phyloP scores from a whole-genome alignment of 2,329 filamentous ascomycete genomes.

The Scedosporium dehoogii region DNA sequence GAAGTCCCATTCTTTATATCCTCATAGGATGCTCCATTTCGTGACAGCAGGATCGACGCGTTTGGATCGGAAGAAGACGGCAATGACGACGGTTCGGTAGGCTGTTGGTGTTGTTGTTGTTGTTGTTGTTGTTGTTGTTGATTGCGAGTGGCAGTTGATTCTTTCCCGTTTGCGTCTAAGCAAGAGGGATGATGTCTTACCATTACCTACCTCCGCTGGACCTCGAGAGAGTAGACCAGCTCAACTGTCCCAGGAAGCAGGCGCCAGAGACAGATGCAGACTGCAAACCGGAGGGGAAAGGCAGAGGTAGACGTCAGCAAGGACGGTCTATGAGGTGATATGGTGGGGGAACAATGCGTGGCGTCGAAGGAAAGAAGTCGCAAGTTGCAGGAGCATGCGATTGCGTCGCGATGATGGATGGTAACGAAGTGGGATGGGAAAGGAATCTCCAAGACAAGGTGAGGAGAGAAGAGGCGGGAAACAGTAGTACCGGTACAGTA shows the following conservation, averaged over 20 bases:
- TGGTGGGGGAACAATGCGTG: neutral
- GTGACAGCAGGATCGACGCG: neutral
- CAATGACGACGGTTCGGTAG: neutral
- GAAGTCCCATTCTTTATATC: constrained; percentile 4
- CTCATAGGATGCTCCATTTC: neutral
- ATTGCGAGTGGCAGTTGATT: neutral
- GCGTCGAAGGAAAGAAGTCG: neutral
- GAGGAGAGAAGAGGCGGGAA: neutral
- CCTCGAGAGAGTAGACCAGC: neutral
- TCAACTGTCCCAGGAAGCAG: neutral
- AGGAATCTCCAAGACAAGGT: neutral
- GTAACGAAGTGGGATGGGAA: neutral
- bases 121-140: neutral
- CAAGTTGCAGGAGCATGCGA: neutral
- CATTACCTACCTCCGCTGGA: constrained; percentile 3
- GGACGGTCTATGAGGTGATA: neutral
- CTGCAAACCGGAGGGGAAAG: neutral
- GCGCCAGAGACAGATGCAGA: neutral
- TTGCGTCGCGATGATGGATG: neutral
- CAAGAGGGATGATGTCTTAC: constrained; percentile 2
- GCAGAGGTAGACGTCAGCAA: neutral
- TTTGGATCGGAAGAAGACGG: neutral
- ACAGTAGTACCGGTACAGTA: neutral
- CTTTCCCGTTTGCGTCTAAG: neutral
- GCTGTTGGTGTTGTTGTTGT: neutral